Evolutionary conservation across 768 basidiomycete genomes (phyloP).

Genomic region (Tylopilus sp.): DNA sequence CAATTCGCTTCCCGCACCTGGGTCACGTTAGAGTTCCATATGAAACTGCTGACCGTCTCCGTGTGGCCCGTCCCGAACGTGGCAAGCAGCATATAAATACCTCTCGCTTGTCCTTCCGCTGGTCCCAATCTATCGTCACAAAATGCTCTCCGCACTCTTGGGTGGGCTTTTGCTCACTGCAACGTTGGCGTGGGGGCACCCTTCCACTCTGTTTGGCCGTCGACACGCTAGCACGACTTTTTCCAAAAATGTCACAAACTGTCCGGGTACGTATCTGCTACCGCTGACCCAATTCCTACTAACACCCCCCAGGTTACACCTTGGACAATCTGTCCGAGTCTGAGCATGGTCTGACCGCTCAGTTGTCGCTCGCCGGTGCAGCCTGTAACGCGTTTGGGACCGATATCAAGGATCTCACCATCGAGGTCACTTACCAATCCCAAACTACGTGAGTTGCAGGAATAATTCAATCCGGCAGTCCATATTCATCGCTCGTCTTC

Average conservation of each 20-base stretch:
- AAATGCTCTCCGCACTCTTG: slow-evolving; percentile 4
- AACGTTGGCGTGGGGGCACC: background rate
- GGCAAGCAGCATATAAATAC: slow-evolving; percentile 5
- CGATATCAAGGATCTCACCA: slow-evolving; percentile 55
- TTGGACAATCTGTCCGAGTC: slow-evolving; percentile 43
- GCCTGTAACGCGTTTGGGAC: slow-evolving; percentile 65
- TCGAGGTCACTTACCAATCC: slow-evolving; percentile 66
- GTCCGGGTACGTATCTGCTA: slow-evolving; percentile 25
- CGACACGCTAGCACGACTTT: slow-evolving; percentile 4
- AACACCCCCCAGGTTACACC: slow-evolving; percentile 46
- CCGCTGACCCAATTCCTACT: background rate
- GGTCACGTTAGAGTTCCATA: background rate
- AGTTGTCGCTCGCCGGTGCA: slow-evolving; percentile 48
- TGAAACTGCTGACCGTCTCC: background rate
- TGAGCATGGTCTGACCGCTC: slow-evolving; percentile 49
- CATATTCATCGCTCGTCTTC: background rate
- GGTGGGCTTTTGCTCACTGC: slow-evolving; percentile 6
- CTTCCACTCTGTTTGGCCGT: slow-evolving; percentile 10
- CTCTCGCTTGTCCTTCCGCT: background rate
- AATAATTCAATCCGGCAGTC: background rate
- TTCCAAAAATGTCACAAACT: slow-evolving; percentile 30
- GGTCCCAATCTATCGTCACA: background rate
- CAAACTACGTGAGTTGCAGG: slow-evolving; percentile 38
- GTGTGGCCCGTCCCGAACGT: background rate
- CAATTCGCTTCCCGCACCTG: background rate